Evolutionary conservation across 73 alveolate genomes (phyloP).

Genomic region (Loxodes magnus): DNA sequence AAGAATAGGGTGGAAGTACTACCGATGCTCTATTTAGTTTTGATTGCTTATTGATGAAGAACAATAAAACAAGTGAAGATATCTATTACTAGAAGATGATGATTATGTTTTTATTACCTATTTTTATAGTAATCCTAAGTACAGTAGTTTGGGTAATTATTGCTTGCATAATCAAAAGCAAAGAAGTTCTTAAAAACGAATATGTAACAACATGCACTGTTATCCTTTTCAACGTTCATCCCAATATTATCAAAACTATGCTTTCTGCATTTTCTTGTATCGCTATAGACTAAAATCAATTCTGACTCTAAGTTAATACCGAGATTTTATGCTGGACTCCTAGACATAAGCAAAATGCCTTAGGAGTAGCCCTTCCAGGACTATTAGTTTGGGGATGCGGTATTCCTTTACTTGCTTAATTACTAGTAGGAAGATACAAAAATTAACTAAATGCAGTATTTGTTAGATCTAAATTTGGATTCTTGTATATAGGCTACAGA

Average conservation of each 20-base stretch:
- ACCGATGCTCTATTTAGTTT: conserved; percentile 21
- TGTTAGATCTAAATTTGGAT: conserved; percentile 40
- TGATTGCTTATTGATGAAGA: conserved; percentile 27
- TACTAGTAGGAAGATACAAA: conserved; percentile 5
- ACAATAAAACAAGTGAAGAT: conserved; percentile 7
- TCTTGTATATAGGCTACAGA: conserved; percentile 46
- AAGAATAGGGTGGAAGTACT: background rate
- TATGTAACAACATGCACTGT: conserved; percentile 22
- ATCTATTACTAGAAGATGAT: conserved; percentile 21
- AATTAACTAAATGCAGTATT: conserved; percentile 11
- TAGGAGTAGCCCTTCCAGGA: conserved; percentile 24
- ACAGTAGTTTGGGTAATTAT: conserved; percentile 13
- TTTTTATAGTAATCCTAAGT: conserved; percentile 4
- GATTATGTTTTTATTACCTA: conserved; percentile 20
- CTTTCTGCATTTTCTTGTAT: conserved; percentile 27
- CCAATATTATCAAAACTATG: conserved; percentile 29
- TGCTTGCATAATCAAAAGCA: background rate
- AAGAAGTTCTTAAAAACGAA: conserved; percentile 6
- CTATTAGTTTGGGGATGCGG: conserved; percentile 41
- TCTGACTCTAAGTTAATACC: conserved; percentile 10
- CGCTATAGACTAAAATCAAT: conserved; percentile 14
- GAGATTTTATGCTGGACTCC: conserved; percentile 21
- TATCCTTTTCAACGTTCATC: conserved; percentile 35
- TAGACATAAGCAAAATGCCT: conserved; percentile 7
- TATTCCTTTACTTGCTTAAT: conserved; percentile 24